phyloP scores from a whole-genome alignment of 352 stramenopile genomes.

The Blastocystis sp. region DNA sequence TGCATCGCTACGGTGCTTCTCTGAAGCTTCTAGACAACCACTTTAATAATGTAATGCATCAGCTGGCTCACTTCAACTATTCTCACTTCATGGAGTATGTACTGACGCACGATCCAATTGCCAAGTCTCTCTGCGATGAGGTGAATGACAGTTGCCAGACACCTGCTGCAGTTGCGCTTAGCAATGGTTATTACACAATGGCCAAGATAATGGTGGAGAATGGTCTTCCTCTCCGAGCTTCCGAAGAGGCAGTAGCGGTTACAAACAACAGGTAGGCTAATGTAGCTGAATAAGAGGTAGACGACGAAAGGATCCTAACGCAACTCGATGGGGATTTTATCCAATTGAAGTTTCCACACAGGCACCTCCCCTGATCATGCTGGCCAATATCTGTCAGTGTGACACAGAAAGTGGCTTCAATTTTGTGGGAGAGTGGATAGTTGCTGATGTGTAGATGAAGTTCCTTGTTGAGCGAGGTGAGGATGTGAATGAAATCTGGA shows the following conservation, averaged over 20 bases:
- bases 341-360: not conserved
- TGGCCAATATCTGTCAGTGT: not conserved
- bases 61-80: conserved; percentile 29
- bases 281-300: not conserved
- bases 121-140: conserved; percentile 1
- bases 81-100: conserved; percentile 23
- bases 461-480: conserved; percentile 16
- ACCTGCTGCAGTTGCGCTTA: not conserved
- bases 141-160: not conserved
- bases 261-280: not conserved
- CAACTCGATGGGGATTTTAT: not conserved
- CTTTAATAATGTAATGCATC: conserved; percentile 55
- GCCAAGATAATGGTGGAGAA: conserved; percentile 15
- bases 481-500: not conserved
- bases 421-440: not conserved
- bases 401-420: not conserved
- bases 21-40: conserved; percentile 44
- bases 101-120: conserved; percentile 18
- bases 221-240: not conserved
- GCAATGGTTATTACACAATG: conserved; percentile 29
- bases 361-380: not conserved
- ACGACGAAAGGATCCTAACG: not conserved
- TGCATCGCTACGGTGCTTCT: conserved; percentile 19
- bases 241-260: not conserved
- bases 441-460: not conserved